phyloP scores from a whole-genome alignment of 2,329 filamentous ascomycete species.

The Cercospora sp. region DNA sequence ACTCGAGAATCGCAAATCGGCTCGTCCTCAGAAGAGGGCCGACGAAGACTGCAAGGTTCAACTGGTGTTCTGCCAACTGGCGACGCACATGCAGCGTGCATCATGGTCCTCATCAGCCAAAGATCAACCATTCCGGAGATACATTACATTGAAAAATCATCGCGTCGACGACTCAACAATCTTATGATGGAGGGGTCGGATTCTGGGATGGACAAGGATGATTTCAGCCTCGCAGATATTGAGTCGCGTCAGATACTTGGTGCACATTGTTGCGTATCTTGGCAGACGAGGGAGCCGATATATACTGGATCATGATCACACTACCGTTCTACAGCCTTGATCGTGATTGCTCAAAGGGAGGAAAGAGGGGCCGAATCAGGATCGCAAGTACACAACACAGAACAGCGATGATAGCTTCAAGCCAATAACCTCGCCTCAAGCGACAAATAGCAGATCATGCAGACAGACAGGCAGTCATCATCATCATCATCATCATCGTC shows the following conservation, averaged over 20 bases:
- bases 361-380: conserved; percentile 20
- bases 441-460: conserved; percentile 30
- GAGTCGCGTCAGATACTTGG: conserved; percentile 17
- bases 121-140: background rate
- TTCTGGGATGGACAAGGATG: background rate
- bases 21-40: background rate
- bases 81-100: background rate
- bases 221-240: background rate
- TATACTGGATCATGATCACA: conserved; percentile 19
- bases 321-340: conserved; percentile 18
- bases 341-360: conserved; percentile 21
- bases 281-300: conserved; percentile 15
- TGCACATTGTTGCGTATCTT: conserved; percentile 30
- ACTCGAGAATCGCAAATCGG: background rate
- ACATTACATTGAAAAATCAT: background rate
- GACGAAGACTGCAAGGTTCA: background rate
- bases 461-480: conserved; percentile 21
- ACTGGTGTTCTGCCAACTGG: background rate
- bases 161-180: background rate
- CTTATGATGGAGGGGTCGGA: background rate
- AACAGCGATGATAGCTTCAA: conserved; percentile 31
- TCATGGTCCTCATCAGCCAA: background rate
- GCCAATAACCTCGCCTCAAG: conserved; percentile 31
- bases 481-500: conserved; percentile 8
- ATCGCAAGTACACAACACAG: conserved; percentile 29